Evolutionary conservation across 2,329 filamentous ascomycete genomes (phyloP).

Genomic region (Hypomyces perniciosus): DNA sequence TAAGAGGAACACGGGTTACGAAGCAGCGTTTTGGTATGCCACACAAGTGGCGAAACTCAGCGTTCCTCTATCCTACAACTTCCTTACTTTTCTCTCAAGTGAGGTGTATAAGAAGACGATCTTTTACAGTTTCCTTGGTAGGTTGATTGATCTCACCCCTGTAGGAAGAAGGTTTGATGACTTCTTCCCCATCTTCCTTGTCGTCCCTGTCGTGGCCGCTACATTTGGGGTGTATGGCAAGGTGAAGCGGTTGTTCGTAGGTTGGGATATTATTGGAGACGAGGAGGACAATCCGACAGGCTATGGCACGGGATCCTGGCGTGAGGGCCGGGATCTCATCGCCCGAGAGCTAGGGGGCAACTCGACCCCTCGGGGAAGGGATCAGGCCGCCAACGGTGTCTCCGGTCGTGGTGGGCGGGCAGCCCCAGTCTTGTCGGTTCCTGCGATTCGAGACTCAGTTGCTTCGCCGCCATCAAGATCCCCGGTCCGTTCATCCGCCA

Average conservation of each 20-base stretch:
- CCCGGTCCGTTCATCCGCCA: slow-evolving; percentile 31
- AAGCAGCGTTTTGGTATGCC: slow-evolving; percentile 93
- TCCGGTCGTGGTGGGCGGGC: slow-evolving; percentile 27
- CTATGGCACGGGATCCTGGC: slow-evolving; percentile 78
- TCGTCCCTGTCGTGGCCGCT: slow-evolving; percentile 79
- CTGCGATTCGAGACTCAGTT: slow-evolving; percentile 32
- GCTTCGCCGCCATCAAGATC: slow-evolving; percentile 30
- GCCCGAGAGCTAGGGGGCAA: slow-evolving; percentile 73
- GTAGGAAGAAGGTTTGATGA: slow-evolving; percentile 80
- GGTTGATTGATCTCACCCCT: slow-evolving; percentile 74
- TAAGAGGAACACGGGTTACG: slow-evolving; percentile 81
- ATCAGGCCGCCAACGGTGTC: slow-evolving; percentile 33
- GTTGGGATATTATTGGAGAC: slow-evolving; percentile 66
- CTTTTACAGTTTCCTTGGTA: slow-evolving; percentile 83
- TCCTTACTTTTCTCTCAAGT: slow-evolving; percentile 78
- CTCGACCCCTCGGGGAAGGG: slow-evolving; percentile 45
- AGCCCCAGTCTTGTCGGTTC: slow-evolving; percentile 42
- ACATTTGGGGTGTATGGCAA: slow-evolving; percentile 85
- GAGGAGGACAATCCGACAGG: slow-evolving; percentile 57
- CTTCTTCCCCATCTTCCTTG: slow-evolving; percentile 81
- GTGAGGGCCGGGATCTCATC: slow-evolving; percentile 85
- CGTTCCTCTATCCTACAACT: slow-evolving; percentile 92
- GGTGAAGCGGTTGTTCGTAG: slow-evolving; percentile 74
- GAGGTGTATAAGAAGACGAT: slow-evolving; percentile 69
- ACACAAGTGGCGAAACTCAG: slow-evolving; percentile 88